Percentiles rank a stretch among this genome's conserved stretches.
phyloP scores from a whole-genome alignment of 1,139 yeast genomes.

The Geotrichum klebahnii region DNA sequence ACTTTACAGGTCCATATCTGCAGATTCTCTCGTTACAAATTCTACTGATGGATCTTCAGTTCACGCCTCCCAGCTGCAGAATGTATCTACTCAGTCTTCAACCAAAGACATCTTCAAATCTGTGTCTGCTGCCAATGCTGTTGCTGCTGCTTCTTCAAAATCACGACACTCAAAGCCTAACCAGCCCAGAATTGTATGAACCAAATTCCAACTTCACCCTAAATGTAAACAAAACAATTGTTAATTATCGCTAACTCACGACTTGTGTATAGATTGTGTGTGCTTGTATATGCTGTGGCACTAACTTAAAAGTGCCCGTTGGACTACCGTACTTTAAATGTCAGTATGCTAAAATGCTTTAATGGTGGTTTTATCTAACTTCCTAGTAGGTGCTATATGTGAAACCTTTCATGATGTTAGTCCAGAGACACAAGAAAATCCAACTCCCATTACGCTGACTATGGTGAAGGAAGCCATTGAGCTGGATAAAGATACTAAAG shows the following conservation, averaged over 20 bases:
- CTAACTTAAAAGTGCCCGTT: slow-evolving; percentile 50
- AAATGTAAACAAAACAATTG: too few species aligned
- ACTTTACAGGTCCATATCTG: slow-evolving; percentile 10
- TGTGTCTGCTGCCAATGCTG: slow-evolving; percentile 25
- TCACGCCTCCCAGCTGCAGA: slow-evolving; percentile 13
- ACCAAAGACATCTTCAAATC: slow-evolving; percentile 21
- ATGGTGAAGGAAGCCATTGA: slow-evolving; percentile 13
- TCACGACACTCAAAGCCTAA: not conserved
- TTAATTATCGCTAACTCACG: not conserved
- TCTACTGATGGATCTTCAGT: slow-evolving; percentile 11
- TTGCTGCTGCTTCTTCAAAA: slow-evolving; percentile 12
- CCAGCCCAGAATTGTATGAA: slow-evolving; percentile 5
- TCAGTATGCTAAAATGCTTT: slow-evolving; percentile 30
- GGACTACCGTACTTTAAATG: slow-evolving; percentile 52
- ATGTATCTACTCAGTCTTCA: slow-evolving; percentile 24
- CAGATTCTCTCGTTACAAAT: slow-evolving; percentile 17
- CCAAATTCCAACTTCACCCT: too few species aligned
- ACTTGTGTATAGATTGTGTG: slow-evolving; percentile 1
- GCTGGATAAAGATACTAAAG: not conserved
- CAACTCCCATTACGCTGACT: slow-evolving; percentile 17
- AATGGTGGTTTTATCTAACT: slow-evolving; percentile 25
- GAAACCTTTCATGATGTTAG: slow-evolving; percentile 34
- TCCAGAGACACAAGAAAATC: slow-evolving; percentile 25
- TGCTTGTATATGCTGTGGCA: slow-evolving; percentile 58
- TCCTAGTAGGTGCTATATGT: slow-evolving; percentile 25